These are phyloP conservation scores for Chalciporus piperatus DNA, from an alignment of 768 basidiomycete species.

Conservation along the genomic window DNA sequence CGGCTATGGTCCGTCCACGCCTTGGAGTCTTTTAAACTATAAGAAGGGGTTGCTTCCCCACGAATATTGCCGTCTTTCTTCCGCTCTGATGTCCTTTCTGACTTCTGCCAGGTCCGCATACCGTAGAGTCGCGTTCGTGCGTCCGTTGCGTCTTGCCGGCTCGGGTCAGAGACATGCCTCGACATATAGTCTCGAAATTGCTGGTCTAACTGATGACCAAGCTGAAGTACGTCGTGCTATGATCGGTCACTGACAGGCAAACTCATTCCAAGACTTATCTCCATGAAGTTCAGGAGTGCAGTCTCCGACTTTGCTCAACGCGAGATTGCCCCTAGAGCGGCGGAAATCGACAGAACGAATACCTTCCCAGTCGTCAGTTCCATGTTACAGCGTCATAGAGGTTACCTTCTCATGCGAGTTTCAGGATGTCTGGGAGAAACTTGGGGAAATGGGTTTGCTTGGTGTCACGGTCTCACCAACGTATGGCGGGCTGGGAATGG, in stretches of 20 bases:
- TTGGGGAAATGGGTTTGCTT: constrained; percentile 90
- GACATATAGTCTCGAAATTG: constrained; percentile 69
- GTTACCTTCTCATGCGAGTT: constrained; percentile 11
- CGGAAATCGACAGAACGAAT: constrained; percentile 83
- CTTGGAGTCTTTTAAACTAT: neutral
- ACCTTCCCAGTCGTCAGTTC: constrained; percentile 66
- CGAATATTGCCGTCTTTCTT: neutral
- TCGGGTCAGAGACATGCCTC: constrained; percentile 31
- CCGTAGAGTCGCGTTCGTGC: constrained; percentile 2
- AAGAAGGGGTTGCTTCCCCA: neutral
- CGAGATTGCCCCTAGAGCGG: constrained; percentile 84
- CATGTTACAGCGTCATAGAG: neutral
- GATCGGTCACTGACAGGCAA: neutral
- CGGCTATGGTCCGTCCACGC: constrained; percentile 22
- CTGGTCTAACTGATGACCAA: constrained; percentile 79
- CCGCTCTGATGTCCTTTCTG: constrained; percentile 13
- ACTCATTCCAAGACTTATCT: neutral
- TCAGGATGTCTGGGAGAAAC: constrained; percentile 84
- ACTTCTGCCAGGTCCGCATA: constrained; percentile 11
- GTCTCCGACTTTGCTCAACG: constrained; percentile 76
- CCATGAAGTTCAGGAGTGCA: constrained; percentile 71
- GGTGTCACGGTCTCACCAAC: constrained; percentile 80
- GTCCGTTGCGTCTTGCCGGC: neutral
- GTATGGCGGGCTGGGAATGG: constrained; percentile 79
- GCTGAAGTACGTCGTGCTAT: constrained; percentile 53